Conservation (phyloP, 2,329 filamentous ascomycete species). For the Trichoderma asperellum region DNA sequence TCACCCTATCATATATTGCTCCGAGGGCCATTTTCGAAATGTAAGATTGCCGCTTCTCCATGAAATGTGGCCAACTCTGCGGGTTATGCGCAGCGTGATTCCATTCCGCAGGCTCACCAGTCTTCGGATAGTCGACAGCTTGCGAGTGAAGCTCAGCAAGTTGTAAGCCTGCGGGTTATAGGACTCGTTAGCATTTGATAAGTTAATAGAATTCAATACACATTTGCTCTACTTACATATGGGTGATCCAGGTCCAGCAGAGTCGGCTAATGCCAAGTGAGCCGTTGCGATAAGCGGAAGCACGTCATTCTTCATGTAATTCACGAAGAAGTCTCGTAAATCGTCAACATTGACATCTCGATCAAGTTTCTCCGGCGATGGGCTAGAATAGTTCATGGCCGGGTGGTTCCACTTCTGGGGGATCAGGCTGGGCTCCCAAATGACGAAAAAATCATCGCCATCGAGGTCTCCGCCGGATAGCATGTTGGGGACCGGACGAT, state of each 20-base stretch:
- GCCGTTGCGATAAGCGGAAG: conserved; percentile 79
- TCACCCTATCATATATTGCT: conserved; percentile 77
- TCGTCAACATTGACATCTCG: conserved; percentile 71
- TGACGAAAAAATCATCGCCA: conserved; percentile 92
- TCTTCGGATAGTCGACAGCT: conserved; percentile 94
- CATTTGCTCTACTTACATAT: conserved; percentile 59
- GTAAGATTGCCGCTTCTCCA: conserved; percentile 72
- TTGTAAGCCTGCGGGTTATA: conserved; percentile 55
- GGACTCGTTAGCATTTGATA: conserved; percentile 14
- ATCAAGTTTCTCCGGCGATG: conserved; percentile 58
- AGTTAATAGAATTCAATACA: neutral
- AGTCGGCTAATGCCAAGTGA: conserved; percentile 79
- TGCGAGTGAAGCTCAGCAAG: conserved; percentile 83
- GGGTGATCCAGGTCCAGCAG: conserved; percentile 65
- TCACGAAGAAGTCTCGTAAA: conserved; percentile 83
- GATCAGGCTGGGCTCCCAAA: conserved; percentile 82
- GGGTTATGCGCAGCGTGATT: conserved; percentile 59
- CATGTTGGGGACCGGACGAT: conserved; percentile 88
- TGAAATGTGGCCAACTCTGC: conserved; percentile 78
- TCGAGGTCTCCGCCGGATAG: conserved; percentile 95
- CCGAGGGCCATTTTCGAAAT: conserved; percentile 74
- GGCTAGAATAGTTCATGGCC: conserved; percentile 76
- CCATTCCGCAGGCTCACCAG: conserved; percentile 76
- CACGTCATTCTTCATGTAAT: conserved; percentile 88
- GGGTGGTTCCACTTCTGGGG: conserved; percentile 70